Percentiles rank a stretch among this genome's conserved stretches.
Evolutionary conservation across 345 rosid species (phyloP).

Genomic region (Kandelia obovata): DNA sequence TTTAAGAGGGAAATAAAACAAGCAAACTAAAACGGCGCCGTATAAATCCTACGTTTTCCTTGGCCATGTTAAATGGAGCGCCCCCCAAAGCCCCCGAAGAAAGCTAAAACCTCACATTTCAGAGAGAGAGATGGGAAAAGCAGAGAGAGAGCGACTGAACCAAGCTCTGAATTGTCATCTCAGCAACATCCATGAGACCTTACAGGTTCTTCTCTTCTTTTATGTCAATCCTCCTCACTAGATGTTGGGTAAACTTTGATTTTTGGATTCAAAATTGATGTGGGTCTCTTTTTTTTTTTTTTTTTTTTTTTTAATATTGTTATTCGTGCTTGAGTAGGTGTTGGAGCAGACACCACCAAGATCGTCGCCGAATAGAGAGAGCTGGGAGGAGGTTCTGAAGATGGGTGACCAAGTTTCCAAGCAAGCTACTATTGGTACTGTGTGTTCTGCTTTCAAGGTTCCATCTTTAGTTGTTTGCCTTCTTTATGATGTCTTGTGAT

Average conservation of each 20-base stretch:
- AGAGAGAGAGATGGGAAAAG: slow-evolving; percentile 43
- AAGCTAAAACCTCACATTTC: neutral
- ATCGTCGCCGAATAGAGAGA: slow-evolving; percentile 45
- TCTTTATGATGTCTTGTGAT: neutral
- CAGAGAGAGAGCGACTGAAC: slow-evolving; percentile 51
- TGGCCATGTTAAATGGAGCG: too few relatives aligned
- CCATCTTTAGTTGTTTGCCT: neutral
- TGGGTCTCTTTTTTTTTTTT: neutral
- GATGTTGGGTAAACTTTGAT: neutral
- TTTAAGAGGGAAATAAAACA: too few relatives aligned
- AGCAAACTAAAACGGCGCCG: too few relatives aligned
- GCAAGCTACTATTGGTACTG: slow-evolving; percentile 78
- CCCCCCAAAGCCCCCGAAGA: neutral
- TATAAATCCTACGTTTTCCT: too few relatives aligned
- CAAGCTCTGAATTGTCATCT: slow-evolving; percentile 47
- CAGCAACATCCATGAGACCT: slow-evolving; percentile 65
- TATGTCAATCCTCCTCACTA: neutral
- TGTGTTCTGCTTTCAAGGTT: neutral
- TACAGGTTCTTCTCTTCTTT: slow-evolving; percentile 46
- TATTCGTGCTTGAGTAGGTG: slow-evolving; percentile 26
- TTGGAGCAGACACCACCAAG: slow-evolving; percentile 49
- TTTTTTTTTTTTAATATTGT: neutral
- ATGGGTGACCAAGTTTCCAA: slow-evolving; percentile 77
- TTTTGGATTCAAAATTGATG: neutral
- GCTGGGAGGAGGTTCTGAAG: slow-evolving; percentile 69